Base-by-base conservation (phyloP, 2,329 filamentous ascomycete genomes). In the Fusarium sp. region DNA sequence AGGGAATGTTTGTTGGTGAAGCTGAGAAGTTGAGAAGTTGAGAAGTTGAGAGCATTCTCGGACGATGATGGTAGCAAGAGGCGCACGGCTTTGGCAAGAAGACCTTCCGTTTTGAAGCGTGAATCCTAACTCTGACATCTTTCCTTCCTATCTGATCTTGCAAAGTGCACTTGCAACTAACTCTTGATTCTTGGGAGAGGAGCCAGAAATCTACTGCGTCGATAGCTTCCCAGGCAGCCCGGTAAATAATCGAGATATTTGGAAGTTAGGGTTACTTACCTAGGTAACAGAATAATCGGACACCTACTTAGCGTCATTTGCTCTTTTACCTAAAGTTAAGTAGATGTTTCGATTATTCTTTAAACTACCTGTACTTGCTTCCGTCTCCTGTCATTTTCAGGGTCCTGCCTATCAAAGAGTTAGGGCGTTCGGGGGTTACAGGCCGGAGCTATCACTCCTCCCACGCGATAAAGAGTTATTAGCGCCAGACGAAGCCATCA, bases 401-500 rank as follows among this genome's bases (percentile, higher is more conserved):
- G 28, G 28, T 31, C 28, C 28, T 31, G 11, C 28, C 28, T 31
- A 31, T 31, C 28, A 31, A 13, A 31, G 28, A 13, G 28, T 31
- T 31, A 31, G 28, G 10, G 28, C 28, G 28, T 31, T 31, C 28
- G 28, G 28, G 13, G 28, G 28, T 10, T 11, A 31, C 19, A 33
- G 28, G 24, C 31, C 13, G 26, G 39, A 53, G 43, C 14, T 50
- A 65, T 17, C 31, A 24, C 40, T 36, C 17, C 39, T 38, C 26
- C 33, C 55, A 50, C 38, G 43, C 42, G 46, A 55, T n/a, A 31
- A 14, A 42, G 17, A 14, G 31, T 8, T 22, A 38, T 31, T 51
- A 50, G 57, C 44, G 34, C 38, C 36, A 24, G 36, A 51, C 54
- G 57, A 67, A 67, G 44, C 24, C 40, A 59, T 70, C 57, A 22